Evolutionary conservation across 352 stramenopile species (phyloP).

Genomic region (Pythium dissimile): DNA sequence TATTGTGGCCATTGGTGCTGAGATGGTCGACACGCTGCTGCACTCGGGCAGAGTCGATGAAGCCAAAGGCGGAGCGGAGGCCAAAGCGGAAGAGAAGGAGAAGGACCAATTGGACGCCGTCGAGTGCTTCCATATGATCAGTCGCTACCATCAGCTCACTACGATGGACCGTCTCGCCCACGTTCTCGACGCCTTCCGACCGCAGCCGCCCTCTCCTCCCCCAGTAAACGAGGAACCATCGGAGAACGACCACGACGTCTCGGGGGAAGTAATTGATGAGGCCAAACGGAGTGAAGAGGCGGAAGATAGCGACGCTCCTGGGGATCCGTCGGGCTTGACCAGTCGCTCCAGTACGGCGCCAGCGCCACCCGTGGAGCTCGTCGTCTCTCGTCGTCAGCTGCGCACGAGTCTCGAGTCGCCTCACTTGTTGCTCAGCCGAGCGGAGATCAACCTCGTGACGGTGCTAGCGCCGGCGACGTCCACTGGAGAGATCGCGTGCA

Average conservation of each 20-base stretch:
- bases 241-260: neutral
- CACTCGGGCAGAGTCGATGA: neutral
- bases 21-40: constrained; percentile 50
- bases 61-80: constrained; percentile 12
- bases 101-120: constrained; percentile 12
- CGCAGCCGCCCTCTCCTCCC: constrained; percentile 11
- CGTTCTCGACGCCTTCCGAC: constrained; percentile 30
- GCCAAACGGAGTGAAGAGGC: too few relatives aligned
- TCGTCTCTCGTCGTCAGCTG: constrained; percentile 40
- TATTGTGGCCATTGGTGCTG: constrained; percentile 41
- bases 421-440: constrained; percentile 45
- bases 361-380: constrained; percentile 11
- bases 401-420: constrained; percentile 47
- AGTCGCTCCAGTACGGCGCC: neutral
- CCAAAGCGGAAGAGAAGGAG: neutral
- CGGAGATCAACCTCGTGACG: constrained; percentile 56
- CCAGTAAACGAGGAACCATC: neutral
- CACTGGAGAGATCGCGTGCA: constrained; percentile 26
- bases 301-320: too few relatives aligned
- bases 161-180: constrained; percentile 39
- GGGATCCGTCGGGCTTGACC: neutral
- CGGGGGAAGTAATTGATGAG: neutral
- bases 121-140: constrained; percentile 16
- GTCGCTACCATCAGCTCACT: constrained; percentile 22
- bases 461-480: constrained; percentile 34